Percentiles rank a stretch among this genome's conserved stretches.
phyloP scores from a whole-genome alignment of 352 stramenopile genomes.

The Pythium folliculosum region DNA sequence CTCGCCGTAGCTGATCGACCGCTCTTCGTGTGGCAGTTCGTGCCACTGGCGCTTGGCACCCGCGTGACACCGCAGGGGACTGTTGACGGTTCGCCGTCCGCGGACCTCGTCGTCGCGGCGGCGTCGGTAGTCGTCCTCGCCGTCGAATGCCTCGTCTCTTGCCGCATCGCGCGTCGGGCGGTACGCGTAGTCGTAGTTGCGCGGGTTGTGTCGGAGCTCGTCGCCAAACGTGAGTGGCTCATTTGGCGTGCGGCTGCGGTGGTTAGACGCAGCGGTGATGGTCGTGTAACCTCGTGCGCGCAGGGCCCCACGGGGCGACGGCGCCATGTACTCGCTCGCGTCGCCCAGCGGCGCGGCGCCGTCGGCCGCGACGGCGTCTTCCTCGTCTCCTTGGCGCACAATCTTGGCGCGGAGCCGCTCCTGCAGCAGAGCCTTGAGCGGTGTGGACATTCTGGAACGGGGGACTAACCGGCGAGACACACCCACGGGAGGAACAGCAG shows the following conservation, averaged over 20 bases:
- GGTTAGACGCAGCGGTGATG: not conserved
- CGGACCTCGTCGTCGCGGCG: not conserved
- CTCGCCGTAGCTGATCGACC: not conserved
- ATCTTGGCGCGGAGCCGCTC: conserved; percentile 74
- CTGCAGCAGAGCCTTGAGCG: conserved; percentile 72
- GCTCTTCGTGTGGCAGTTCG: not conserved
- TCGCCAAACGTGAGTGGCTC: conserved; percentile 3
- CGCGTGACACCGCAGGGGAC: no score
- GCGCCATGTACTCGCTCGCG: conserved; percentile 15
- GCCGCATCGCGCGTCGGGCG: not conserved
- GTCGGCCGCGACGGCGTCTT: not conserved
- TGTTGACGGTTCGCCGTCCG: no score
- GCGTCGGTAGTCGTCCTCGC: not conserved
- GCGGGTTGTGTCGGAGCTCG: not conserved
- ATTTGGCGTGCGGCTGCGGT: not conserved
- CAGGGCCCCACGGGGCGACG: not conserved
- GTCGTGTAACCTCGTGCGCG: not conserved
- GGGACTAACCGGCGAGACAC: not conserved
- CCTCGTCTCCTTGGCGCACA: conserved; percentile 40
- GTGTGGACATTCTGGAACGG: conserved; percentile 46
- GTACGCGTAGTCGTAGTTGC: not conserved
- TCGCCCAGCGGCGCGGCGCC: conserved; percentile 2
- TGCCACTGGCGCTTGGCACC: conserved; percentile 7
- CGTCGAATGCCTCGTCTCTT: not conserved
- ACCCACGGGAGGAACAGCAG: no score